Base-by-base conservation (phyloP, 306 rosid species). In the Boehmeria nivea region DNA sequence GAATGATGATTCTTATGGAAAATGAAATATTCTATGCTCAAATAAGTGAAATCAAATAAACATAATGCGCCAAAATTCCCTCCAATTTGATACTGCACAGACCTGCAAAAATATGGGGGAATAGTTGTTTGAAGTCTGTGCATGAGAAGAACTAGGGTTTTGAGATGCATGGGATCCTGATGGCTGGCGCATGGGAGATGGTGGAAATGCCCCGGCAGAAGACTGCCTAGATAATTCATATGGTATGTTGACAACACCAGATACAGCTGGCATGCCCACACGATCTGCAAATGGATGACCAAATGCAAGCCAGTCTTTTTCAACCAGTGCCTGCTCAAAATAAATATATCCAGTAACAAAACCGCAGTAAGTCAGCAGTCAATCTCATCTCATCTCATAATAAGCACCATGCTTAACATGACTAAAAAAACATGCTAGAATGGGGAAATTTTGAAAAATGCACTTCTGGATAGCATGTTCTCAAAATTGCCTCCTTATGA, bases 41-140 rank as follows among this genome's bases (percentile, higher is more conserved):
- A 31, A 10, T 4, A 31, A 31, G 9, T 31, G 36, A 10, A 31
- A 31, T 10, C 36, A 31, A 4, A 31, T 10, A 4, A 31, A 10
- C 9, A 33, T 18, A 54, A 16, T 16, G 18, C 14, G 33, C 25
- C 12, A 22, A 4, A 47, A 20, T 24, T n/a, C n/a, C 28, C 33
- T 43, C 4, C 20, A 70, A 73, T 61, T 72, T 15, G 66, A 61
- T 20, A 64, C 34, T 63, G 43, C 61, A 68, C 85, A 48, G 23
- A 87, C 99, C 99, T 91, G 99, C 76, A 91, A 62, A 79, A 87
- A 84, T 67, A 91, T 87, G 69, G 99, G 99, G 58, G 99, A 91
- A 78, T 75, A 73, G 58, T 87, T 70, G 78, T 66, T 84, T 53
- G 76, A 70, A 63, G 67, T 82, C 50, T 87, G 91, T 1, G 85